These are phyloP conservation scores for Wickerhamiella parazyma DNA, from an alignment of 805 yeast genomes.

Conservation along the genomic window DNA sequence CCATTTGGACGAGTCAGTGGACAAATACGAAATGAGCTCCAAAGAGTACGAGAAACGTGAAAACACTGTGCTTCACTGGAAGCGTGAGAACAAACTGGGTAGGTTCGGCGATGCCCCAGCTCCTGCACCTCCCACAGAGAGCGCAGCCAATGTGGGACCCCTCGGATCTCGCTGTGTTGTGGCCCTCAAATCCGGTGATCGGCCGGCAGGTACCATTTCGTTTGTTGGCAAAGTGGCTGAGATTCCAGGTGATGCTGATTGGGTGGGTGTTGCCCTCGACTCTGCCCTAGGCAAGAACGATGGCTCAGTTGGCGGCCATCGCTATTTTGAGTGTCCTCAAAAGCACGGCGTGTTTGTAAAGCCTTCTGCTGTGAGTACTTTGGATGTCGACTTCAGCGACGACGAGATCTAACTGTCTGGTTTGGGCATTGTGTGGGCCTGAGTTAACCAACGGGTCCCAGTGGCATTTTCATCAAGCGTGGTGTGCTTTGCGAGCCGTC, in stretches of 20 bases:
- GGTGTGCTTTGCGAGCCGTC: too few species aligned
- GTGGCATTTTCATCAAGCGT: too few species aligned
- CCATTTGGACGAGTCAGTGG: slow-evolving; percentile 26
- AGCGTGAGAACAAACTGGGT: slow-evolving; percentile 52
- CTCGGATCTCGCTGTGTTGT: slow-evolving; percentile 24
- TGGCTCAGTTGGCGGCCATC: slow-evolving; percentile 51
- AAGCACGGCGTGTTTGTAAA: slow-evolving; percentile 69
- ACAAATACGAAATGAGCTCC: slow-evolving; percentile 37
- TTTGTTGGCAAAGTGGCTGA: slow-evolving; percentile 57
- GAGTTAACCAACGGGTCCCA: too few species aligned
- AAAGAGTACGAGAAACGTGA: slow-evolving; percentile 46
- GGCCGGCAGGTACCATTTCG: slow-evolving; percentile 53
- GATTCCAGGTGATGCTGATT: slow-evolving; percentile 31
- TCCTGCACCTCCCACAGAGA: slow-evolving; percentile 20
- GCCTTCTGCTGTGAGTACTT: slow-evolving; percentile 54
- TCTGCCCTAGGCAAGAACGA: slow-evolving; percentile 80
- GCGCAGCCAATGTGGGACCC: slow-evolving; percentile 9
- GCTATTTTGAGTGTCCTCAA: slow-evolving; percentile 41
- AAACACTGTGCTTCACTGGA: slow-evolving; percentile 68
- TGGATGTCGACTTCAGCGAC: slow-evolving; percentile 41
- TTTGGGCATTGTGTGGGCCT: too few species aligned
- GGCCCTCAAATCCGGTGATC: slow-evolving; percentile 24
- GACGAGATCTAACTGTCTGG: slow-evolving; percentile 23
- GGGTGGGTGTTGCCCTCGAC: slow-evolving; percentile 82
- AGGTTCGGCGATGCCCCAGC: slow-evolving; percentile 46